Base-by-base conservation (phyloP, 345 rosid genomes). In the Gossypium anomalum region DNA sequence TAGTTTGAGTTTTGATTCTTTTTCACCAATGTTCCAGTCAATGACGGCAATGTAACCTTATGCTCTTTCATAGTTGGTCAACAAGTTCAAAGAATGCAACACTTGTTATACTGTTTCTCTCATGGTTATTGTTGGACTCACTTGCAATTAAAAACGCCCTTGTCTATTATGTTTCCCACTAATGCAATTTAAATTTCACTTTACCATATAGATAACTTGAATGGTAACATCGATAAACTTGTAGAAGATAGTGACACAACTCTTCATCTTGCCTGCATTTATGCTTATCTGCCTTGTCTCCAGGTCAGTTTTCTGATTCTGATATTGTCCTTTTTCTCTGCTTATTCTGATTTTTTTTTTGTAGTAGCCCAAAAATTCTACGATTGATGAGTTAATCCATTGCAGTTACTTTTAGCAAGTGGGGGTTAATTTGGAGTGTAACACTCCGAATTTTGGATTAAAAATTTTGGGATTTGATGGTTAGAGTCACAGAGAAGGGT, bases 161-260 rank as follows among this genome's bases (percentile, higher is more conserved):
- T 34, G 38, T 38, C 62, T 71, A 19, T 17, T 4, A 4, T 19
- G 1, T 2, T 49, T 16, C 49, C 16, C 2, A 7, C 74, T 71
- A 16, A 71, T 55, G 74, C 63, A 5, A 15, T 69, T 25, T 14
- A 45, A 29, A 55, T 23, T 45, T 25, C 47, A 17, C 22, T 4
- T 4, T 4, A 29, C 38, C 52, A 15, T 73, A 9, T 79, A 92
- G 98, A 88, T 77, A 86, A 86, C 78, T 75, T 94, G 85, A 79
- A 78, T 77, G 97, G 93, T 12, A 82, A 84, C 84, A 88, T 90
- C n/a, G 83, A 94, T 48, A 97, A 94, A 65, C 89, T 92, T 0
- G 84, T 92, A 43, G 97, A 90, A 81, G 97, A 90, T 83, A 87
- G 92, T 70, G 97, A 94, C 81, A 79, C 98, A 1, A 92, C 97